A percentile compares a stretch with the other conserved stretches of the same genome.
phyloP scores from a whole-genome alignment of 2,329 filamentous ascomycete genomes.

The Knoxdaviesia proteae region DNA sequence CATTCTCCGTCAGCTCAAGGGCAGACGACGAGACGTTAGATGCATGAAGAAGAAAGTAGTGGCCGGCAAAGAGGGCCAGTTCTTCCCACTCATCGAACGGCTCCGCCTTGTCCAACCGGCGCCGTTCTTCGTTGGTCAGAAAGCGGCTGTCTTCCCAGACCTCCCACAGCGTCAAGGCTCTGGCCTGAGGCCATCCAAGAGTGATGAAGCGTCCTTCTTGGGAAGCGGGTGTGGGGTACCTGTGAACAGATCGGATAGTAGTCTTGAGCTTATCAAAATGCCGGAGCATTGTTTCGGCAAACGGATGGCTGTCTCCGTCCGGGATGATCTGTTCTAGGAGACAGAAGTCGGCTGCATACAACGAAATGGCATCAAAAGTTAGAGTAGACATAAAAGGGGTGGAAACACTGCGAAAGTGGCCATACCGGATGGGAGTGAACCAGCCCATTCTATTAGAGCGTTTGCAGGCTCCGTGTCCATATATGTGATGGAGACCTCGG shows the following conservation, averaged over 20 bases:
- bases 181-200: slow-evolving; percentile 45
- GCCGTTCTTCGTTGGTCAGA: slow-evolving; percentile 36
- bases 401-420: slow-evolving; percentile 1
- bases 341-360: slow-evolving; percentile 49
- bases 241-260: slow-evolving; percentile 50
- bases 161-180: slow-evolving; percentile 56
- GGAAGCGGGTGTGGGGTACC: slow-evolving; percentile 43
- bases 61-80: slow-evolving; percentile 62
- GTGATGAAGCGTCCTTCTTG: slow-evolving; percentile 48
- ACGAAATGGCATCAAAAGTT: no score
- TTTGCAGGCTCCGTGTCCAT: slow-evolving; percentile 61
- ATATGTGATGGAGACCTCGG: slow-evolving; percentile 81
- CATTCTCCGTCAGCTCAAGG: no score
- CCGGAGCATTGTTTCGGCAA: slow-evolving; percentile 65
- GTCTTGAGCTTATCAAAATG: slow-evolving; percentile 70
- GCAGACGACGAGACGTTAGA: background rate
- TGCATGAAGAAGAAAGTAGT: slow-evolving; percentile 65
- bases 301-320: slow-evolving; percentile 57
- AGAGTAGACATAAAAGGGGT: no score
- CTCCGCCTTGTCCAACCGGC: slow-evolving; percentile 47
- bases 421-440: slow-evolving; percentile 44
- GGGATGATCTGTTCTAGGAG: slow-evolving; percentile 75
- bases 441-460: slow-evolving; percentile 59
- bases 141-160: slow-evolving; percentile 56
- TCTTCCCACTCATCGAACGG: slow-evolving; percentile 96